phyloP scores from a whole-genome alignment of 345 rosid species.

The Citrus maxima region DNA sequence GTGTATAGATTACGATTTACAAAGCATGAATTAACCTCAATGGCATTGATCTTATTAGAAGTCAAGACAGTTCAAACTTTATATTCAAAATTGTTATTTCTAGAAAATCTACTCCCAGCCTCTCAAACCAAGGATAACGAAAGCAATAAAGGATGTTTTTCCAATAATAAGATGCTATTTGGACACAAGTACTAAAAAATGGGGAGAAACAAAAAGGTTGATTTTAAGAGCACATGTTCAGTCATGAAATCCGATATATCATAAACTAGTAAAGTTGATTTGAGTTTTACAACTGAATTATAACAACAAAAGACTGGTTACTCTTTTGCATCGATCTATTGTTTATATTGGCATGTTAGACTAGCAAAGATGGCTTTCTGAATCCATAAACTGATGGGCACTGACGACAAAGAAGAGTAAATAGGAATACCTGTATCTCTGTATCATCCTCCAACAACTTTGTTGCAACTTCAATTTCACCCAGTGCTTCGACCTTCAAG shows the following conservation, averaged over 20 bases:
- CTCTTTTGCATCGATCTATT: background rate
- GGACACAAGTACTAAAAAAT: background rate
- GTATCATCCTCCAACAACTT: conserved; percentile 58
- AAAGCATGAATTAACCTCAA: background rate
- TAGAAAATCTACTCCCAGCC: background rate
- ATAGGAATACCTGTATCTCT: conserved; percentile 45
- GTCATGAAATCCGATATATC: background rate
- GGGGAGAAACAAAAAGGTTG: background rate
- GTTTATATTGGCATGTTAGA: background rate
- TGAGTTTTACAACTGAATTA: background rate
- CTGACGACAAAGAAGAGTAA: background rate
- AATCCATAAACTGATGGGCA: background rate
- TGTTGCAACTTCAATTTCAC: conserved; percentile 83
- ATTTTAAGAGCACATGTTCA: background rate
- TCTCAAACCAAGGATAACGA: background rate
- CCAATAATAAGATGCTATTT: background rate
- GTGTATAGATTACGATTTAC: background rate
- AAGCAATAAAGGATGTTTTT: background rate
- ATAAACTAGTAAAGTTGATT: background rate
- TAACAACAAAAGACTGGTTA: background rate
- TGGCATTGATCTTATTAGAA: background rate
- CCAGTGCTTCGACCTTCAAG: conserved; percentile 83
- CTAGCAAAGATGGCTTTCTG: background rate
- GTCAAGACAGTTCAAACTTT: background rate
- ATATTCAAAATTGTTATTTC: background rate